phyloP scores from a whole-genome alignment of 2,329 filamentous ascomycete genomes.

The Fusarium domesticum region DNA sequence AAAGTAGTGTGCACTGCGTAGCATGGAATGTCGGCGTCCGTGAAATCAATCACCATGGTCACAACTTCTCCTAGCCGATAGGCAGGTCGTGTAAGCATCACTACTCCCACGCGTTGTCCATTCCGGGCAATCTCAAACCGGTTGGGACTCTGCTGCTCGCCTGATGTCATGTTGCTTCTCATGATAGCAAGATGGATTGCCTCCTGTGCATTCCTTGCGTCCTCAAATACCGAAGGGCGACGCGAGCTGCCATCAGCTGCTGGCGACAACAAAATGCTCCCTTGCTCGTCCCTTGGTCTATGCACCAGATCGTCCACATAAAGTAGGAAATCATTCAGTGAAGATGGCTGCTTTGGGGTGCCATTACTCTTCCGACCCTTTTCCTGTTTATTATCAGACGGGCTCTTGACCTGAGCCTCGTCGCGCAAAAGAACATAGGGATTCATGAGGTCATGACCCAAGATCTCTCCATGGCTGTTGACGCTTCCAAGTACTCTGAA shows the following conservation, averaged over 20 bases:
- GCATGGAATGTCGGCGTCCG: conserved; percentile 71
- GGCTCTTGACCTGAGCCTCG: conserved; percentile 63
- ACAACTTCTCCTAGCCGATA: conserved; percentile 88
- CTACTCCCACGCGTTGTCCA: conserved; percentile 84
- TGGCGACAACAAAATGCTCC: conserved; percentile 67
- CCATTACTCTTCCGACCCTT: conserved; percentile 29
- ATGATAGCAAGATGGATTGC: conserved; percentile 89
- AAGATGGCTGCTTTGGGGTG: conserved; percentile 34
- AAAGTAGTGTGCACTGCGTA: conserved; percentile 82
- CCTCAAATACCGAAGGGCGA: conserved; percentile 53
- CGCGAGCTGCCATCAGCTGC: conserved; percentile 58
- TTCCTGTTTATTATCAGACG: conserved; percentile 26
- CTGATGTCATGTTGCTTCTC: conserved; percentile 67
- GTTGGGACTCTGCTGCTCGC: conserved; percentile 78
- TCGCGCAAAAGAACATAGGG: conserved; percentile 89
- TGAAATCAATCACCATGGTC: conserved; percentile 80
- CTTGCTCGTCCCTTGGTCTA: conserved; percentile 51
- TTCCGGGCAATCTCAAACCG: conserved; percentile 93
- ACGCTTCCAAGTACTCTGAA: conserved; percentile 93
- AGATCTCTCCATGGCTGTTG: conserved; percentile 79
- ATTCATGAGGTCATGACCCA: conserved; percentile 91
- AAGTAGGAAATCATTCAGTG: conserved; percentile 65
- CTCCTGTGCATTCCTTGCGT: conserved; percentile 68
- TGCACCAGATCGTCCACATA: conserved; percentile 76
- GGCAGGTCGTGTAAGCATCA: conserved; percentile 83